Base-by-base conservation (phyloP, 768 basidiomycete species). In the Leccinum subtestaceum region DNA sequence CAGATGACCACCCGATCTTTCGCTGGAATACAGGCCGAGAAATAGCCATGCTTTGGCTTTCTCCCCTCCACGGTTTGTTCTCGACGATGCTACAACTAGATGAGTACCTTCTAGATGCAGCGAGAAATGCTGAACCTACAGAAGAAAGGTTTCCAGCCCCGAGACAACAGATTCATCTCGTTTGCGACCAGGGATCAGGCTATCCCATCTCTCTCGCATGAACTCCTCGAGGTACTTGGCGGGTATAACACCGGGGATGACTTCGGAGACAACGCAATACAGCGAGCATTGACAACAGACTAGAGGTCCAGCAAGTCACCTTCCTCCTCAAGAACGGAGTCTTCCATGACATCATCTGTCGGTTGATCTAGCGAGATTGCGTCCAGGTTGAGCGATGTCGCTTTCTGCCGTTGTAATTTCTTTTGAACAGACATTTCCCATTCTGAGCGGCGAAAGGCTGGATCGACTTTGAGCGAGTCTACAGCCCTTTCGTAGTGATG, bases 271-370 rank as follows among this genome's bases (percentile, higher is more conserved):
- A 40, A 91, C 77, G 64, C 87, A 84, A 67, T 87, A 89, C 62
- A 88, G 73, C 23, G 85, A 86, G 71, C 92, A 94, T 67, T 92
- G 91, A 67, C 92, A 93, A 70, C 92, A 94, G 48, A 92, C 76
- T 89, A 93, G 29, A 93, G 78, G 70, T 93, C 90, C 45, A 93
- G 74, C 29, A 89, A 71, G 58, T 79, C 83, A 23, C 82, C 85
- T 63, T 81, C 78, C 38, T 76, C 75, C 27, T 65, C 63, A 19
- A 71, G 61, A 38, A 59, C 60, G 15, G 57, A 47, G 15, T 76
- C 73, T 23, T 74, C 73, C 59, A 67, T 71, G 51, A 63, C 60
- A 54, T 69, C 75, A 17, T 74, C 74, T 15, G 63, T 62, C 34
- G 69, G 60, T 29, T 60, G 56, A n/a, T 60, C 62, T 38, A 66